phyloP scores from a whole-genome alignment of 345 rosid species.

The Bruguiera sexangula region DNA sequence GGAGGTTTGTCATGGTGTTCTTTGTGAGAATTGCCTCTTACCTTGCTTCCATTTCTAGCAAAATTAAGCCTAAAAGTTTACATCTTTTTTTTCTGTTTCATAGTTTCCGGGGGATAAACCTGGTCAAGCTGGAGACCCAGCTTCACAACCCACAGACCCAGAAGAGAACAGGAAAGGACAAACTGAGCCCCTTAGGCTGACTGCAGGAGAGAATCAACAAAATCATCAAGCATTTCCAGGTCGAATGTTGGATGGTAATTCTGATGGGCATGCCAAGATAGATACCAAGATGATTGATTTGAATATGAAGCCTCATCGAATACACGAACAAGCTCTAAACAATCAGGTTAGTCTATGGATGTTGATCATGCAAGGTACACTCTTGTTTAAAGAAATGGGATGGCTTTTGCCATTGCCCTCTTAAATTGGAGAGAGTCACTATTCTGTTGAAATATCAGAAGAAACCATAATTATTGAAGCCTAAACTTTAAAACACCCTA shows the following conservation, averaged over 20 bases:
- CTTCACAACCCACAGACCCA: conserved; percentile 28
- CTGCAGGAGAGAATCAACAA: conserved; percentile 33
- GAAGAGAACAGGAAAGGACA: conserved; percentile 33
- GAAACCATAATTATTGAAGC: conserved; percentile 1
- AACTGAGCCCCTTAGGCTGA: conserved; percentile 24
- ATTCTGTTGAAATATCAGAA: background rate
- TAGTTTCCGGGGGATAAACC: conserved; percentile 76
- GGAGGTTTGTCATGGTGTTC: conserved; percentile 40
- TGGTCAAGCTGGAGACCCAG: conserved; percentile 19
- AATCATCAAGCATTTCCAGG: conserved; percentile 34
- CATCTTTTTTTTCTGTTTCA: conserved; percentile 9
- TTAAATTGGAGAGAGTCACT: background rate
- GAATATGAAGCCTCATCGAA: conserved; percentile 60
- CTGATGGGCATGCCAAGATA: conserved; percentile 33
- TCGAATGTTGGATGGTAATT: conserved; percentile 29
- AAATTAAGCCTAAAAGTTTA: conserved; percentile 1
- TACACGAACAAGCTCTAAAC: conserved; percentile 51
- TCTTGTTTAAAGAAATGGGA: no score
- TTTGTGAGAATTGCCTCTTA: background rate
- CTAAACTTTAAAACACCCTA: no score
- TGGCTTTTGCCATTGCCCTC: no score
- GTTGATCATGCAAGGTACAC: background rate
- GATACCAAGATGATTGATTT: conserved; percentile 60
- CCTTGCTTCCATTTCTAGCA: background rate
- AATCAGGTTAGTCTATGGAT: conserved; percentile 43